Percentiles rank a stretch among this genome's conserved stretches.
Evolutionary conservation across 306 rosid species (phyloP).

Genomic region (Ammopiptanthus mongolicus): DNA sequence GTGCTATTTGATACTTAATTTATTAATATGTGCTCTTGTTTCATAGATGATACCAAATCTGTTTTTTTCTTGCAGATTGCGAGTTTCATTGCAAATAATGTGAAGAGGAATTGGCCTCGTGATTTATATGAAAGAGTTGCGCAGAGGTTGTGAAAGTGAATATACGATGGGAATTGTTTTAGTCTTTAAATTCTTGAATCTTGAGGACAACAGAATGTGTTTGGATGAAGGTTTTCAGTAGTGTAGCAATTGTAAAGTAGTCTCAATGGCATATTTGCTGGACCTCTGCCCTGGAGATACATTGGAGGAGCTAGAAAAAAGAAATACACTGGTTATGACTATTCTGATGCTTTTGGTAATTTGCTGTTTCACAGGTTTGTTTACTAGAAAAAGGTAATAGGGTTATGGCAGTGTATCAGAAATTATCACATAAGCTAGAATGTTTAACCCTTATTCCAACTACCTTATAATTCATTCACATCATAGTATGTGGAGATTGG

Average conservation of each 20-base stretch:
- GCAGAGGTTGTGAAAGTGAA: constrained; percentile 61
- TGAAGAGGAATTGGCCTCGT: constrained; percentile 86
- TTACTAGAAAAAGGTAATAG: background rate
- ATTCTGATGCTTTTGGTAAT: background rate
- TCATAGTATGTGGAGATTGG: too few species aligned
- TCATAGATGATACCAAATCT: constrained; percentile 7
- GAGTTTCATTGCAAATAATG: constrained; percentile 80
- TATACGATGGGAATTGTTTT: background rate
- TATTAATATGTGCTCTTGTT: background rate
- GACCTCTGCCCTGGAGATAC: background rate
- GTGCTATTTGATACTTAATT: background rate
- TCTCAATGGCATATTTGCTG: background rate
- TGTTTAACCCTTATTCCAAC: too few species aligned
- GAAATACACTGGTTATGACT: constrained; percentile 2
- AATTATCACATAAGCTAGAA: too few species aligned
- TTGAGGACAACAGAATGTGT: background rate
- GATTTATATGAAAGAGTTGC: constrained; percentile 92
- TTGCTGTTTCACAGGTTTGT: background rate
- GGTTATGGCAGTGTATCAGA: too few species aligned
- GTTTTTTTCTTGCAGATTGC: constrained; percentile 68
- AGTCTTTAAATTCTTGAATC: constrained; percentile 10
- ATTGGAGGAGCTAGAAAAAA: background rate
- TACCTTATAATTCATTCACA: too few species aligned
- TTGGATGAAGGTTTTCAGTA: background rate
- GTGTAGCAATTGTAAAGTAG: constrained; percentile 26